Evolutionary conservation across 768 basidiomycete species (phyloP), one percentile per base, ranked within the genome.

Genomic region (Porphyrellus cyaneotinctus): DNA sequence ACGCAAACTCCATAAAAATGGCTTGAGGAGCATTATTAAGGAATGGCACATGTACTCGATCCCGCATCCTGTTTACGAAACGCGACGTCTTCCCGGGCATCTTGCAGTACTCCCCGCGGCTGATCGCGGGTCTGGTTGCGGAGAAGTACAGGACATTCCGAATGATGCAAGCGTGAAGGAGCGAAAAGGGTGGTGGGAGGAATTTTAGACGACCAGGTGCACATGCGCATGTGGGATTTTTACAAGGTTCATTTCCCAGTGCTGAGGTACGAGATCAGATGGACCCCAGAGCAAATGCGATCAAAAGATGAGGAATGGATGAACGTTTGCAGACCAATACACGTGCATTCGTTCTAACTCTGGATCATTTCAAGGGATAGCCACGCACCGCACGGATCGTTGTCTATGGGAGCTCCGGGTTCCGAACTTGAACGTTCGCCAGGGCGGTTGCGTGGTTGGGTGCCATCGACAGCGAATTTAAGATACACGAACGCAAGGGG

Each of bases 1-100:
- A 0, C 67, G 67, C 11, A 77, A 72, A 1, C 74, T 89, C 13
- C 67, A 63, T 41, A 77, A 72, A 18, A 82, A 79, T 18, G 87
- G 88, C 3, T 74, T 88, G 41, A 75, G 72, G 36, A 80, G 77
- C 61, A 71, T 90, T 52, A 71, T 72, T 15, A 85, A 89, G 58
- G 87, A 90, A 65, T 89, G 87, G 87, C 87, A 82, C 64, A 75
- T 88, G 46, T 89, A 88, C 58, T 79, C 85, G 14, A 82, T 88
- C 58, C 80, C 85, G 5, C 81, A 87, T 63, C 79, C 82, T 0
- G 77, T 88, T 43, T 47, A 64, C 12, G 67, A 72, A 10, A 20
- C 57, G 57, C 22, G 87, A 89, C 56, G 72, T 88, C 11, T 62
- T 76, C 24, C 72, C 73, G 10, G 87, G 86, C 58, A 60, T 90